Base-by-base conservation (phyloP, 306 rosid genomes). In the Datisca glomerata region DNA sequence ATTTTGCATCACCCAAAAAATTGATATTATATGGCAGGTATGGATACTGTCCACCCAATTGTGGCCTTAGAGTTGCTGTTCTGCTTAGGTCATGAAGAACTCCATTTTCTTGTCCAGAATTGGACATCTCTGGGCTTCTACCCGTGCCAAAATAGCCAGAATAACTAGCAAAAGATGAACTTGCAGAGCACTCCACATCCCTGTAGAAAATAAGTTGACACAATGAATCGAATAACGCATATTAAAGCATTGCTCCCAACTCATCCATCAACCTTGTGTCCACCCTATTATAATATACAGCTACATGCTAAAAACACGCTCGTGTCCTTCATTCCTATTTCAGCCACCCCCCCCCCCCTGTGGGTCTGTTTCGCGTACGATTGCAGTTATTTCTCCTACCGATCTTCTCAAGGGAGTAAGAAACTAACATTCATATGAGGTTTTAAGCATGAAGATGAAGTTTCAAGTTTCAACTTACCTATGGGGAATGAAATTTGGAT, bases 141-240 rank as follows among this genome's bases (percentile, higher is more conserved):
- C 66, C 71, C 3, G 58, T 65, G 51, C 72, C 72, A 34, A 66
- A 68, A 60, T 65, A 75, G 47, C 75, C 58, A 17, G 78, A 60
- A 32, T 70, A 70, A 56, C 82, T 74, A 41, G 78, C 71, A 8
- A 69, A 67, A 25, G 82, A 75, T 34, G 82, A 70, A 45, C 61
- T 70, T 24, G 72, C 63, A 18, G 93, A 70, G 60, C 91, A 76
- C 46, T 84, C 85, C 68, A 70, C 63, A 43, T 83, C 98, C 68
- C 98, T 89, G 56, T 5, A 7, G 41, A 24, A 45, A 33, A 31
- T 24, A 41, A 5, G 47, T 35, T 25, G 35, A 42, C 25, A 43
- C 28, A 13, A 12, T 22, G 6, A 57, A 47, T 31, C 34, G 32
- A 60, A 32, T 18, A 25, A 21, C 11, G 43, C 10, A 10, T 36